Conservation (phyloP, 495 filamentous ascomycete genomes). For the Tuber umbilicatum region DNA sequence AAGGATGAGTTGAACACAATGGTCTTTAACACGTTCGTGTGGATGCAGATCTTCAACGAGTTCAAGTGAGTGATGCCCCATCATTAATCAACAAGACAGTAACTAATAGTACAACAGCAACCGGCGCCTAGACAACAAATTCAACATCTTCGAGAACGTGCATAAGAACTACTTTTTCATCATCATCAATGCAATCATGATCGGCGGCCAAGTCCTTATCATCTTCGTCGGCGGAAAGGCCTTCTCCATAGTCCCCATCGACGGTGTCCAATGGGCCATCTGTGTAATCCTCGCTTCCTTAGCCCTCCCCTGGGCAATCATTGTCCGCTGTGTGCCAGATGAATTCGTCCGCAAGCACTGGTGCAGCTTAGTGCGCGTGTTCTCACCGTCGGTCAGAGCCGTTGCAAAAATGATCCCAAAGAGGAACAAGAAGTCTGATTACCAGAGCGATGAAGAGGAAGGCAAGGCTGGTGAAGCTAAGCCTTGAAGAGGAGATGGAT, state of each 20-base stretch:
- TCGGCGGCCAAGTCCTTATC: slow-evolving; percentile 73
- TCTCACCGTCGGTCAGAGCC: slow-evolving; percentile 19
- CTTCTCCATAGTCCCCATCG: slow-evolving; percentile 64
- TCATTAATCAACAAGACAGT: neutral
- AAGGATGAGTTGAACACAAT: slow-evolving; percentile 56
- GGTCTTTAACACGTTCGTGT: slow-evolving; percentile 91
- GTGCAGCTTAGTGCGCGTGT: slow-evolving; percentile 13
- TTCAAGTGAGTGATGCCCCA: slow-evolving; percentile 61
- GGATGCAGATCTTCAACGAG: slow-evolving; percentile 96
- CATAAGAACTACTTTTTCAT: slow-evolving; percentile 73
- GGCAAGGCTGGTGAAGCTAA: slow-evolving; percentile 21
- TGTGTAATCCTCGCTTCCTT: slow-evolving; percentile 64
- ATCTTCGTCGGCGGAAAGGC: slow-evolving; percentile 67
- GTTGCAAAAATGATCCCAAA: slow-evolving; percentile 13
- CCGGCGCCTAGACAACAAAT: slow-evolving; percentile 76
- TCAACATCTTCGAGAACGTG: slow-evolving; percentile 85
- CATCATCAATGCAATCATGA: slow-evolving; percentile 71
- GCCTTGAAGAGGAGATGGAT: slow-evolving; percentile 8
- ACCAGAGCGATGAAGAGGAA: slow-evolving; percentile 26
- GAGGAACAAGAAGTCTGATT: slow-evolving; percentile 14
- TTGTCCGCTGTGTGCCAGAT: slow-evolving; percentile 63
- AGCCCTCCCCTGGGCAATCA: slow-evolving; percentile 67
- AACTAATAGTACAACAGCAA: slow-evolving; percentile 52
- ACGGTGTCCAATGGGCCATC: slow-evolving; percentile 65
- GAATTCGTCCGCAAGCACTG: slow-evolving; percentile 48